These are phyloP conservation scores for Cystofilobasidium bisporidii DNA, from an alignment of 768 basidiomycete species.

Conservation along the genomic window DNA sequence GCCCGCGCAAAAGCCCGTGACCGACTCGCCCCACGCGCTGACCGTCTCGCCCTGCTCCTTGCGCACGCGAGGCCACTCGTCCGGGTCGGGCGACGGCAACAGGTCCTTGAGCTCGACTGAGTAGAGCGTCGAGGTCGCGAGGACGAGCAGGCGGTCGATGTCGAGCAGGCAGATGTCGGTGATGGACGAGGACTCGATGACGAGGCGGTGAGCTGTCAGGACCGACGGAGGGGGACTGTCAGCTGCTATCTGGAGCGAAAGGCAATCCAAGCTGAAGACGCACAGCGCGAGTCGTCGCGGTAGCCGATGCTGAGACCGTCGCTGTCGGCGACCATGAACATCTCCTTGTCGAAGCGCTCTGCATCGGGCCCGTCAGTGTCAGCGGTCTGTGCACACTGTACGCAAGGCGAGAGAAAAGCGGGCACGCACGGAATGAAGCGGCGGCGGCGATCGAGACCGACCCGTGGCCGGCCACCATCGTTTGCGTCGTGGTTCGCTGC, in stretches of 20 bases:
- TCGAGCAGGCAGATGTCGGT: constrained; percentile 9
- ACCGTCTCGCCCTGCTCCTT: constrained; percentile 21
- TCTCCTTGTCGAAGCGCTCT: constrained; percentile 12
- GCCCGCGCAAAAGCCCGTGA: constrained; percentile 3
- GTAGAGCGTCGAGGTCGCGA: constrained; percentile 19
- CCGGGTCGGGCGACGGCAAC: constrained; percentile 4
- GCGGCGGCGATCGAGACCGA: neutral
- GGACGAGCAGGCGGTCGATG: constrained; percentile 6
- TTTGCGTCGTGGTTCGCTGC: too few relatives aligned
- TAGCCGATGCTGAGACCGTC: constrained; percentile 14
- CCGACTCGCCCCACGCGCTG: constrained; percentile 23
- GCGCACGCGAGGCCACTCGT: neutral
- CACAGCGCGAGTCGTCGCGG: constrained; percentile 15
- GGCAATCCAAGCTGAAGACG: neutral
- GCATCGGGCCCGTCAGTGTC: too few relatives aligned
- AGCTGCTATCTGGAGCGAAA: too few relatives aligned
- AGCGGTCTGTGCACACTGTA: too few relatives aligned
- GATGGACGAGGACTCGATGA: constrained; percentile 24
- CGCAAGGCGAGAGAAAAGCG: too few relatives aligned
- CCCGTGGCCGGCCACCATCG: too few relatives aligned
- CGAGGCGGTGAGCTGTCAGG: constrained; percentile 1
- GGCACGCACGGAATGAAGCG: constrained; percentile 1
- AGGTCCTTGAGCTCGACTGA: constrained; percentile 7
- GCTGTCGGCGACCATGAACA: constrained; percentile 15
- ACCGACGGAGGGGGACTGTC: neutral